Base-by-base conservation (phyloP, 2,329 filamentous ascomycete genomes). In the Colletotrichum kahawae region DNA sequence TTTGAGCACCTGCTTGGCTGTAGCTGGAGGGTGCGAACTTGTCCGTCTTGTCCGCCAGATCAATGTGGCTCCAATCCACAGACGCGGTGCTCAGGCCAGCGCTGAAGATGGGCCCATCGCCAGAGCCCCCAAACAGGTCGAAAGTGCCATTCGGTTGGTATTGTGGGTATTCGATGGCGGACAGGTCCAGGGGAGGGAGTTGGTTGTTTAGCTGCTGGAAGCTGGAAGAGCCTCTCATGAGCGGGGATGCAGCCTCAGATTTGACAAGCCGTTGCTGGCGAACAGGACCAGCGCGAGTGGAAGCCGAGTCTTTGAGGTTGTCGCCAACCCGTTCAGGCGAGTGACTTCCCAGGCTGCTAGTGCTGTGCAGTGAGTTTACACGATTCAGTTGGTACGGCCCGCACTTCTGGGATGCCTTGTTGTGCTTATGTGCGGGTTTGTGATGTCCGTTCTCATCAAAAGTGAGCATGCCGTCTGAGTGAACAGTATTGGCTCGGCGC, bases 391-490 rank as follows among this genome's bases (percentile, higher is more conserved):
- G 88, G 78, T 93, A 93, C 24, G 92, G 91, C 36, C 90, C 90
- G 78, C 87, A 89, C 82, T 92, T 92, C 78, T 92, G 91, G 34
- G 90, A 88, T 36, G 88, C 88, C 77, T 90, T 90, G 79, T 89
- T 87, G 82, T 90, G 90, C 84, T 92, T 92, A 81, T 91, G 88
- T 14, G 88, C 85, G 18, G 91, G 89, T 79, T 91, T 93, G 84
- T 92, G 91, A 79, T 93, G 90, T 66, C 91, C 91, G 79, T 92
- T 89, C 78, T 92, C 88, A 79, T 93, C 92, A 78, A 92, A 91
- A 63, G 88, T 88, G 70, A 93, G 83, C 74, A 88, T 83, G 68
- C 87, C 88, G 76, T 93, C 92, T 7, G 91, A 92, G 78, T 91
- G 91, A 69, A 90, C 88, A 57, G 91, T 92, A 80, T 91, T 90